Evolutionary conservation across 2,329 filamentous ascomycete species (phyloP).

Genomic region (Penicillium fuscoglaucum): DNA sequence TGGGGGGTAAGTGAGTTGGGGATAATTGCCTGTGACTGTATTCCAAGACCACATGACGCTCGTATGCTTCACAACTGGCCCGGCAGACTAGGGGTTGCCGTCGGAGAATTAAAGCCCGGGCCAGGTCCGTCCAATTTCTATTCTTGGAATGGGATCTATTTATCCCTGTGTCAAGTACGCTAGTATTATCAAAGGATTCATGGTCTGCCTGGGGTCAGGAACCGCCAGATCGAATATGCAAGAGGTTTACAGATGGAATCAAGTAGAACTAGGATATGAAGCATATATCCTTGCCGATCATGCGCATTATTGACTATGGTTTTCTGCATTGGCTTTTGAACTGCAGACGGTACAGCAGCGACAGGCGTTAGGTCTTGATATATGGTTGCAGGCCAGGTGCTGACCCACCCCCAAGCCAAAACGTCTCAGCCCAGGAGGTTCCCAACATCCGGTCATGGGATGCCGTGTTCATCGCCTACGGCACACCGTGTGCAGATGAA

Average conservation of each 20-base stretch:
- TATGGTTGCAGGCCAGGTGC: not conserved
- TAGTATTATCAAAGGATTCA: not conserved
- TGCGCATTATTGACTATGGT: constrained; percentile 5
- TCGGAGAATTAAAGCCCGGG: constrained; percentile 22
- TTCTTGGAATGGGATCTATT: not conserved
- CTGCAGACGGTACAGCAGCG: constrained; percentile 18
- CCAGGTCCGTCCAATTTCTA: constrained; percentile 9
- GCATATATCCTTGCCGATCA: constrained; percentile 4
- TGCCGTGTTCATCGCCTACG: not conserved
- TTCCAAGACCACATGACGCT: constrained; percentile 20
- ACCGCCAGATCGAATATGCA: not conserved
- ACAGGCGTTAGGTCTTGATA: constrained; percentile 4
- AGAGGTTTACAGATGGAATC: not conserved
- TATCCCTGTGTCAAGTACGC: not conserved
- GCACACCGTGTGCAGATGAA: not conserved
- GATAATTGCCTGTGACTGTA: constrained; percentile 6
- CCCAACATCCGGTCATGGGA: constrained; percentile 1
- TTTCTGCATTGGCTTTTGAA: constrained; percentile 18
- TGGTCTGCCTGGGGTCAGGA: not conserved
- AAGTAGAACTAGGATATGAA: not conserved
- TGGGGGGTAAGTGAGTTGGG: not conserved
- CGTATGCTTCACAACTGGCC: constrained; percentile 22
- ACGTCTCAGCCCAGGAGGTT: not conserved
- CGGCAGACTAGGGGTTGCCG: constrained; percentile 2
- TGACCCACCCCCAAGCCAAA: not conserved